These are phyloP conservation scores for Phalaenopsis hybrid DNA, from an alignment of 116 monocot species.

Conservation along the genomic window DNA sequence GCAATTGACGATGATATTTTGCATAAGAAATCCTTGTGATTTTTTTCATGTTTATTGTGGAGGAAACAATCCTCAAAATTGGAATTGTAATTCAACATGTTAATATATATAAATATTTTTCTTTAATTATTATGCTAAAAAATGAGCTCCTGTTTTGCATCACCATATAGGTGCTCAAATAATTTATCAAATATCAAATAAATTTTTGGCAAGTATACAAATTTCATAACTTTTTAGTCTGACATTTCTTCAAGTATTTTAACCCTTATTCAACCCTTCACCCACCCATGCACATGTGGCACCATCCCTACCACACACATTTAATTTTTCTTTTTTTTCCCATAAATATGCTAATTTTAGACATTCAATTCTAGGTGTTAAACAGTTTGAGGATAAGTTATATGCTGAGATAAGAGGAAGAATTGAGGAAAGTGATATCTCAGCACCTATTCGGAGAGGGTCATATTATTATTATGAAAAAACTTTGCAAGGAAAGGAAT, in stretches of 20 bases:
- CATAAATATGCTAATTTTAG: neutral
- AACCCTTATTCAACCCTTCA: neutral
- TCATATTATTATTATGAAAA: slow-evolving; percentile 75
- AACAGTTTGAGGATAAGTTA: slow-evolving; percentile 57
- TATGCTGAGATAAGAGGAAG: slow-evolving; percentile 91
- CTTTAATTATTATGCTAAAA: too few species aligned
- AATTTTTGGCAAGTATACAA: too few species aligned
- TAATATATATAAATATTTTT: too few species aligned
- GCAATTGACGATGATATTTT: too few species aligned
- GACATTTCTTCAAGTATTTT: neutral
- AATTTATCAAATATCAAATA: too few species aligned
- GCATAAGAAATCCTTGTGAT: too few species aligned
- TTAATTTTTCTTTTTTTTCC: neutral
- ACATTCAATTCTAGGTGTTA: slow-evolving; percentile 43
- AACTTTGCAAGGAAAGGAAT: slow-evolving; percentile 88
- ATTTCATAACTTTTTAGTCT: neutral
- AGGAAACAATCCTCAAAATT: too few species aligned
- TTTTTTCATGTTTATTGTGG: too few species aligned
- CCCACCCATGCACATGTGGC: too few species aligned
- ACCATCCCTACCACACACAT: neutral
- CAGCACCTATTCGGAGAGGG: slow-evolving; percentile 68
- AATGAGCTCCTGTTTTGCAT: too few species aligned
- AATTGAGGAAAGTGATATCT: slow-evolving; percentile 89
- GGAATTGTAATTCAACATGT: too few species aligned
- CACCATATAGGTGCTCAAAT: too few species aligned